Evolutionary conservation across 1,139 yeast species (phyloP), one percentile per base, ranked within the genome.

Genomic region (Blastobotrys buckinghamii): DNA sequence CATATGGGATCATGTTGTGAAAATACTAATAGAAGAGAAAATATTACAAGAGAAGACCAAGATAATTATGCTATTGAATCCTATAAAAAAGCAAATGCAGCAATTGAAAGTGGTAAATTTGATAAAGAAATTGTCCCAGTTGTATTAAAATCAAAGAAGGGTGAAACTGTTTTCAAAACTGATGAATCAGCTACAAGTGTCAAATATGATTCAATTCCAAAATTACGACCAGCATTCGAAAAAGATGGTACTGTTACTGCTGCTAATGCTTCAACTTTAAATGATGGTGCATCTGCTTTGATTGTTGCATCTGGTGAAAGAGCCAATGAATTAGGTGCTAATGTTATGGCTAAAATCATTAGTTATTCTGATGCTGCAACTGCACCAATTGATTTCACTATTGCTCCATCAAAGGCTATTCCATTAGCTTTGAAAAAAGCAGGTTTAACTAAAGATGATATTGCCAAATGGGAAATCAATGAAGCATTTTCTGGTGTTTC

Each of bases 301-400:
- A 75, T 89, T 38, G 72, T 89, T 59, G 92, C 89, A 47, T 83
- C 94, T 49, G 95, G 81, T 64, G 74, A 74, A 52, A 79, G 78
- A 65, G 92, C 68, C 79, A 74, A 76, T 81, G 66, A 81, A 78
- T 54, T 75, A 79, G 68, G 84, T 69, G 66, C 95, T 86, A 63
- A 56, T 32, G 70, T 69, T 4, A 69, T 87, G 57, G 97, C 94
- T 54, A 78, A 79, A 65, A 78, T 89, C 59, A 62, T 78, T 49
- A 92, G 96, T 52, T 88, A 94, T 88, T 96, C 95, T 66, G 97
- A 89, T 69, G 96, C 96, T 59, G 96, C 95, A 44, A 86, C 87
- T 60, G 78, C 80, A 37, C 97, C 97, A 55, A 78, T 83, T 57
- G 96, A 89, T 68, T 89, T 89, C 74, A 88, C 97, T 52, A 84